These are phyloP conservation scores for Chondrostereum purpureum DNA, from an alignment of 1,284 basidiomycete species.

Conservation along the genomic window DNA sequence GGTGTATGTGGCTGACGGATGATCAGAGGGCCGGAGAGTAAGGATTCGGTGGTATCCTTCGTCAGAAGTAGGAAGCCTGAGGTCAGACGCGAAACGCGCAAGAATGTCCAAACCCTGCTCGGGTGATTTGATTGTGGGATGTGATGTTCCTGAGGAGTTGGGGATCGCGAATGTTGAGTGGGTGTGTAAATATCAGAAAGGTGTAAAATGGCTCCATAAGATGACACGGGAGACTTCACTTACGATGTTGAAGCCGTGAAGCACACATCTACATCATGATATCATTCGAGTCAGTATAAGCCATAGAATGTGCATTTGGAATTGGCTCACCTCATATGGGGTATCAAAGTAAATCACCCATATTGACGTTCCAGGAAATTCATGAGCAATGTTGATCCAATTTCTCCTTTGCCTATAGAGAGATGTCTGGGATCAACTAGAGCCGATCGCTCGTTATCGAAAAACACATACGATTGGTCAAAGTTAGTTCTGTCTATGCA, in stretches of 20 bases:
- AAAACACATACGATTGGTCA: constrained; percentile 45
- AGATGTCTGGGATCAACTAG: constrained; percentile 4
- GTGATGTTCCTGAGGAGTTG: constrained; percentile 51
- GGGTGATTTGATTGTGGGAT: constrained; percentile 62
- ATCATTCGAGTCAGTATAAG: constrained; percentile 15
- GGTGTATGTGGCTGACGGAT: constrained; percentile 40
- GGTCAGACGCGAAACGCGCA: constrained; percentile 52
- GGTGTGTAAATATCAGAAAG: constrained; percentile 8
- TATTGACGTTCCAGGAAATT: constrained; percentile 49
- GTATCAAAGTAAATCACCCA: constrained; percentile 72
- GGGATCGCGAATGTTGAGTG: constrained; percentile 8
- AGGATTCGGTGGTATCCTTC: constrained; percentile 62
- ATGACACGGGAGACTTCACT: constrained; percentile 16
- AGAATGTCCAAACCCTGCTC: constrained; percentile 51
- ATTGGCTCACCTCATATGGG: constrained; percentile 55
- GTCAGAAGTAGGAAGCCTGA: constrained; percentile 40
- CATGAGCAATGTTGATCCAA: constrained; percentile 64
- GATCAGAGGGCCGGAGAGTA: constrained; percentile 44
- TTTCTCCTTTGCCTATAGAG: constrained; percentile 53
- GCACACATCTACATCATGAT: constrained; percentile 41
- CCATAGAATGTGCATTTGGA: not conserved
- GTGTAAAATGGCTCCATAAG: constrained; percentile 6
- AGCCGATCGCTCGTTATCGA: not conserved
- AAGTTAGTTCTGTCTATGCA: constrained; percentile 73
- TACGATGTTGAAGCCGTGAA: constrained; percentile 42